Conservation (phyloP, 179 eudicot genomes). For the Beta macrorhiza region DNA sequence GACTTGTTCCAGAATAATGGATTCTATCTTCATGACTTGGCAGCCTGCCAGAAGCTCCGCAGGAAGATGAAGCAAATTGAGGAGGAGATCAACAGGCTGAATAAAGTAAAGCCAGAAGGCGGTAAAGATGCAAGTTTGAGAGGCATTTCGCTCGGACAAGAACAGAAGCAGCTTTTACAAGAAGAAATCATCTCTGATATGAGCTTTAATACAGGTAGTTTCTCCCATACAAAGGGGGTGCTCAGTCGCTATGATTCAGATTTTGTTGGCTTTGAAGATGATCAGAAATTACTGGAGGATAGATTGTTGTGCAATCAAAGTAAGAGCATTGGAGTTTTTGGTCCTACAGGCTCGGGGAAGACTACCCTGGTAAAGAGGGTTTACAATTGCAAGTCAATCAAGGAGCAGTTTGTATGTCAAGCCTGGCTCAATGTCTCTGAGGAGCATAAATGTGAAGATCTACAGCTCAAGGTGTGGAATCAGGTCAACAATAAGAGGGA, state of each 20-base stretch:
- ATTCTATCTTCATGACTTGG: conserved; percentile 29
- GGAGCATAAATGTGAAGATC: conserved; percentile 12
- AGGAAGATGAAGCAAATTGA: conserved; percentile 23
- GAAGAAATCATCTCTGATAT: neutral
- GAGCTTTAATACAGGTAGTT: neutral
- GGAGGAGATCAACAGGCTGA: neutral
- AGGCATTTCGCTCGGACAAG: neutral
- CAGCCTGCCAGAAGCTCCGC: conserved; percentile 27
- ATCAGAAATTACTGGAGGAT: neutral
- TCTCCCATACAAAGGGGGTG: neutral
- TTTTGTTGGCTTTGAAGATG: conserved; percentile 18
- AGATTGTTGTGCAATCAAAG: neutral
- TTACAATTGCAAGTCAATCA: conserved; percentile 21
- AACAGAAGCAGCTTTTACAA: conserved; percentile 1
- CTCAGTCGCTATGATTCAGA: conserved; percentile 16
- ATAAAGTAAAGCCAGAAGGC: neutral
- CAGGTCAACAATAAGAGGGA: conserved; percentile 22
- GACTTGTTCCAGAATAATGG: conserved; percentile 28
- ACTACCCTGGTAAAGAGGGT: conserved; percentile 39
- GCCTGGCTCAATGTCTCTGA: conserved; percentile 35
- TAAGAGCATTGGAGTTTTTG: conserved; percentile 23
- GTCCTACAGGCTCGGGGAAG: conserved; percentile 40
- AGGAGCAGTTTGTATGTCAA: conserved; percentile 25
- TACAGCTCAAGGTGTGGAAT: conserved; percentile 28
- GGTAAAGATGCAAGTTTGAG: conserved; percentile 14